Evolutionary conservation across 2,329 filamentous ascomycete genomes (phyloP).

Genomic region (Pseudogymnoascus sp.): DNA sequence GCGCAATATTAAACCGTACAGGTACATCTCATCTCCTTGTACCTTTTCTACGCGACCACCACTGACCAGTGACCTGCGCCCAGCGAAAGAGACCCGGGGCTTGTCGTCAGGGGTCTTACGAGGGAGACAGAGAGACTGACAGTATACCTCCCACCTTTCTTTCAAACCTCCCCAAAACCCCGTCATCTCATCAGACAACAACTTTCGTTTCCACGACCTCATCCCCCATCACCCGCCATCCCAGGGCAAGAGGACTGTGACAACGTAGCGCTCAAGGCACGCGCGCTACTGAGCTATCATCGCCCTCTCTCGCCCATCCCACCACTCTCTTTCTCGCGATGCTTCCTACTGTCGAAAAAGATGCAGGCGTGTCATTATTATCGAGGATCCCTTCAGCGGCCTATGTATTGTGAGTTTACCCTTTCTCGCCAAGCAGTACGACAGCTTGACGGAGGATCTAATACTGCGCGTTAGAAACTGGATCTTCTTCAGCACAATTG

Average conservation of each 20-base stretch:
- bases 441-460: not conserved
- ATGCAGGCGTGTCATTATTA: not conserved
- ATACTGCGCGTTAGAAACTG: slow-evolving; percentile 47
- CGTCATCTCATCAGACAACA: not conserved
- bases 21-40: not conserved
- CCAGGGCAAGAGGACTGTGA: not conserved
- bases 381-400: not conserved
- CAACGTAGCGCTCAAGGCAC: not conserved
- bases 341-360: slow-evolving; percentile 1
- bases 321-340: not conserved
- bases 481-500: slow-evolving; percentile 77
- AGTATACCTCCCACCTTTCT: not conserved
- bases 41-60: not conserved
- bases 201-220: not conserved
- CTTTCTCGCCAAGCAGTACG: not conserved
- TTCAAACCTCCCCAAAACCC: not conserved
- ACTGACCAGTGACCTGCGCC: not conserved
- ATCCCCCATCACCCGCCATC: not conserved
- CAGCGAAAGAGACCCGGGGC: not conserved
- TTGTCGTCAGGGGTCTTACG: not conserved
- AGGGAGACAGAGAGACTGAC: not conserved
- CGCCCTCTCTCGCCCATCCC: not conserved
- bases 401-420: slow-evolving; percentile 3
- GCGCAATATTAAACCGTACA: not conserved
- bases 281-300: not conserved